phyloP scores from a whole-genome alignment of 2,329 filamentous ascomycete species.

The Talaromyces sp. region DNA sequence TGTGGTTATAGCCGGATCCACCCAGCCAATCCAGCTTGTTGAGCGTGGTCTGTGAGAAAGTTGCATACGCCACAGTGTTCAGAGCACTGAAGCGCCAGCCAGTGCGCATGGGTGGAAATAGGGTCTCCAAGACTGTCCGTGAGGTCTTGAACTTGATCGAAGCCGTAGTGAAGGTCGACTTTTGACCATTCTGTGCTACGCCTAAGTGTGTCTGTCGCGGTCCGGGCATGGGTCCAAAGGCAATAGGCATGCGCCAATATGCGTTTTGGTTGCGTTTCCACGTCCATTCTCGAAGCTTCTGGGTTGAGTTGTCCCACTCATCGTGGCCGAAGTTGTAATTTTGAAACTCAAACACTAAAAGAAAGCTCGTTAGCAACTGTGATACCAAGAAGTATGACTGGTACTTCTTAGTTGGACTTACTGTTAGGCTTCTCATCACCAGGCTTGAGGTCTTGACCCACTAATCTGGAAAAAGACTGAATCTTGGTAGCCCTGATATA shows the following conservation, averaged over 20 bases:
- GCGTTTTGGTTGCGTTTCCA: conserved; percentile 38
- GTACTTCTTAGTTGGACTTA: neutral
- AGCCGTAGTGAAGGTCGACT: conserved; percentile 44
- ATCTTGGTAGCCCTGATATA: conserved; percentile 56
- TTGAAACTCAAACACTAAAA: conserved; percentile 40
- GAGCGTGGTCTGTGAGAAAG: conserved; percentile 39
- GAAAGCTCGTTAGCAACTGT: neutral
- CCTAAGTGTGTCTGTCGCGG: conserved; percentile 40
- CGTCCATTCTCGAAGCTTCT: conserved; percentile 50
- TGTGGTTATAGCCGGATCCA: conserved; percentile 55
- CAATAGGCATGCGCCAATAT: conserved; percentile 46
- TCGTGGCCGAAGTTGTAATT: conserved; percentile 57
- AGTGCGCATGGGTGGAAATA: conserved; percentile 45
- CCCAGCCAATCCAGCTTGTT: conserved; percentile 59
- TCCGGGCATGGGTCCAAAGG: conserved; percentile 48
- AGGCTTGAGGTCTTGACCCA: conserved; percentile 45
- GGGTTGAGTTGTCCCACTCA: conserved; percentile 54
- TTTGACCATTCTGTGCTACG: conserved; percentile 24
- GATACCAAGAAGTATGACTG: neutral
- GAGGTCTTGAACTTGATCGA: conserved; percentile 52
- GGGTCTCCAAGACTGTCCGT: conserved; percentile 47
- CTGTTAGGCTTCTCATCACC: conserved; percentile 12
- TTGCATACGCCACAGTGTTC: conserved; percentile 45
- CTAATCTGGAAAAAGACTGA: conserved; percentile 55
- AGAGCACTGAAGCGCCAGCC: conserved; percentile 40